Conservation (phyloP, 129 eudicot species). For the Apium graveolens region DNA sequence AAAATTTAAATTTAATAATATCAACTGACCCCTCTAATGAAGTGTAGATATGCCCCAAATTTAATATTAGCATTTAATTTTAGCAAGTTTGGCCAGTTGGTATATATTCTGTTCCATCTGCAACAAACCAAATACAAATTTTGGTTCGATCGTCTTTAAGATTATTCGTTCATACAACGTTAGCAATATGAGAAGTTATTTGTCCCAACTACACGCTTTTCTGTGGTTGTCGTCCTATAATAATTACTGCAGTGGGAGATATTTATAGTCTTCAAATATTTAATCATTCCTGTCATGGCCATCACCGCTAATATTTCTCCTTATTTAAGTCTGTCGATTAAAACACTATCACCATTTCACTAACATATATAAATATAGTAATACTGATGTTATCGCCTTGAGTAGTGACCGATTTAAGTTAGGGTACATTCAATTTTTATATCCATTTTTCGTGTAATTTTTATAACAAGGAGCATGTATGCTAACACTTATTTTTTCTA, state of each 20-base stretch:
- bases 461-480: too few relatives aligned
- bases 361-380: too few relatives aligned
- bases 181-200: background rate
- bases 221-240: too few relatives aligned
- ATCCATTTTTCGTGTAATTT: too few relatives aligned
- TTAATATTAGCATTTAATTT: too few relatives aligned
- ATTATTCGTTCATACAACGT: background rate
- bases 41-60: too few relatives aligned
- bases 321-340: background rate
- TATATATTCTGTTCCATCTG: background rate
- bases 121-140: background rate
- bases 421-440: too few relatives aligned
- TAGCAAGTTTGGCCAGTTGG: background rate
- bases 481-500: too few relatives aligned
- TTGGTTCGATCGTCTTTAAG: too few relatives aligned
- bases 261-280: background rate
- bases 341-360: background rate
- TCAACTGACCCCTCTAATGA: too few relatives aligned
- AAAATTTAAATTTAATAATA: too few relatives aligned
- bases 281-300: background rate
- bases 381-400: background rate
- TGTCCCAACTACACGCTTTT: too few relatives aligned
- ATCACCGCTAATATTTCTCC: background rate
- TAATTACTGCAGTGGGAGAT: background rate
- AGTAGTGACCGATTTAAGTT: background rate